phyloP scores from a whole-genome alignment of 2,329 filamentous ascomycete genomes.

The Stachybotrys echinatus region DNA sequence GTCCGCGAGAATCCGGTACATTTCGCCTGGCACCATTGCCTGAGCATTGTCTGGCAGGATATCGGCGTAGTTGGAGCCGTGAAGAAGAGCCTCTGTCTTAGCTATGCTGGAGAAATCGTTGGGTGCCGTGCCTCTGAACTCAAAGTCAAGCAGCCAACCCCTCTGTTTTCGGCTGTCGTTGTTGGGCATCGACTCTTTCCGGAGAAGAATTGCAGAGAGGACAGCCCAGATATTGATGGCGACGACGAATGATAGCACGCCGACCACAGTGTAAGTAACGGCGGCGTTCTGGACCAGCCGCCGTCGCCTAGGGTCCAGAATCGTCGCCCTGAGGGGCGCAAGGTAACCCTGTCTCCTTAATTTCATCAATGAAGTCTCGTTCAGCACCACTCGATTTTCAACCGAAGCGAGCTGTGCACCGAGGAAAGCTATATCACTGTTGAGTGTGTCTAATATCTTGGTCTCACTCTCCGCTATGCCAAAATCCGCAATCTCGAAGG shows the following conservation, averaged over 20 bases:
- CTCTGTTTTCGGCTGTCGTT: not conserved
- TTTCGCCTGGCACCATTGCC: too few relatives aligned
- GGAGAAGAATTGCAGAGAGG: too few relatives aligned
- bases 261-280: not conserved
- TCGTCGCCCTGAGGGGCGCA: not conserved
- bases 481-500: not conserved
- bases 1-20: too few relatives aligned
- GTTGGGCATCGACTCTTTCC: not conserved
- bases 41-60: too few relatives aligned
- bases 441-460: not conserved
- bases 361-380: not conserved
- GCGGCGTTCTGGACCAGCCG: not conserved
- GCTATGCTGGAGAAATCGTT: not conserved
- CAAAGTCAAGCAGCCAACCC: not conserved
- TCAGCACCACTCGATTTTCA: not conserved
- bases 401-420: not conserved
- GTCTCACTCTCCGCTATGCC: not conserved
- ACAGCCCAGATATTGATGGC: not conserved
- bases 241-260: not conserved
- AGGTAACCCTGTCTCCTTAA: not conserved
- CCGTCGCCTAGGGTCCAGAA: not conserved
- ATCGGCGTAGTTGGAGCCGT: not conserved
- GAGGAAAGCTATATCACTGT: not conserved
- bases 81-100: not conserved
- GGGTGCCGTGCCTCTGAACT: not conserved